Percentiles rank a stretch among this genome's conserved stretches.
Evolutionary conservation across 176 grass and related monocot species (phyloP).

Genomic region (Zea mays): DNA sequence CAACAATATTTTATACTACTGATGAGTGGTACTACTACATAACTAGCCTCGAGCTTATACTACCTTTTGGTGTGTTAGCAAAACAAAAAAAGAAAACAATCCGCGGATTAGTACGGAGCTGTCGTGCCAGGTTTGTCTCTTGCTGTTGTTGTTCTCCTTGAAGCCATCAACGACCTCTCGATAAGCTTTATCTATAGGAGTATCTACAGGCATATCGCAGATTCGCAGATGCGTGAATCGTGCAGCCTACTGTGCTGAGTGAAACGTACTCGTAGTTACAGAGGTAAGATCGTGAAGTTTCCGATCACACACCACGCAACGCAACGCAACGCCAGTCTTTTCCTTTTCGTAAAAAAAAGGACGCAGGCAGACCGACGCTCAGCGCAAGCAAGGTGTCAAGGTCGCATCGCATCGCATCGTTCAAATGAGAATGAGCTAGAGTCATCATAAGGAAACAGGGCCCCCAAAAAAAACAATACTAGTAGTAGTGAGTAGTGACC

Average conservation of each 20-base stretch:
- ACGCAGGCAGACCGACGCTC: neutral
- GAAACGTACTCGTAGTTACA: neutral
- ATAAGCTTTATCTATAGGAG: slow-evolving; percentile 2
- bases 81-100: neutral
- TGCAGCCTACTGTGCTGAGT: neutral
- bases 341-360: neutral
- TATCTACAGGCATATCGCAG: slow-evolving; percentile 15
- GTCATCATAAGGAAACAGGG: slow-evolving; percentile 12
- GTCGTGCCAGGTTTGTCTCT: slow-evolving; percentile 39
- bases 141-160: slow-evolving; percentile 38
- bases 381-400: neutral
- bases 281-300: neutral
- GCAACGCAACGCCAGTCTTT: neutral
- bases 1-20: slow-evolving; percentile 13
- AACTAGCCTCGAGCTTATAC: slow-evolving; percentile 24
- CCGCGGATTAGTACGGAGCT: slow-evolving; percentile 9
- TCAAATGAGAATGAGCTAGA: slow-evolving; percentile 18
- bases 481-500: neutral
- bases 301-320: neutral
- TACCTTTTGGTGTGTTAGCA: slow-evolving; percentile 30
- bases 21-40: neutral
- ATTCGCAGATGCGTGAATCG: neutral
- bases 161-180: neutral
- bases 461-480: neutral
- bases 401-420: neutral